These are phyloP conservation scores for Tilletiopsis washingtonensis DNA, from an alignment of 1,284 basidiomycete genomes.

Conservation along the genomic window DNA sequence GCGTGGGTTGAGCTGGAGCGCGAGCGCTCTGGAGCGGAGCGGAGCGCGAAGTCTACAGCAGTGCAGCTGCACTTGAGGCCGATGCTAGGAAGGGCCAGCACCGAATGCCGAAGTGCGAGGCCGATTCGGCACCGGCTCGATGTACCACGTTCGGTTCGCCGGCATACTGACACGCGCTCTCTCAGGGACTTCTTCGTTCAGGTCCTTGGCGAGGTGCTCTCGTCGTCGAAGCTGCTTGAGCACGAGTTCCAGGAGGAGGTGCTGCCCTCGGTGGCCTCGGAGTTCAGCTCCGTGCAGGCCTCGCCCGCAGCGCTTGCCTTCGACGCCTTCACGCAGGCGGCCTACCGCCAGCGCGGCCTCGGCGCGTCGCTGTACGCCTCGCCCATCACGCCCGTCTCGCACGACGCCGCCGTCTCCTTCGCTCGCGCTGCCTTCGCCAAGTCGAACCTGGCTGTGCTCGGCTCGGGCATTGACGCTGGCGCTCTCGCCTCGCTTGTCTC, in stretches of 20 bases:
- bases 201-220: constrained; percentile 40
- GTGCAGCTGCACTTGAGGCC: too few species aligned
- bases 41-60: not conserved
- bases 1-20: too few species aligned
- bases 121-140: too few species aligned
- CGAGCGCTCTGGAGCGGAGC: not conserved
- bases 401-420: constrained; percentile 24
- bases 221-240: constrained; percentile 30
- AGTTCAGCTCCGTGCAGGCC: constrained; percentile 30
- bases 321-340: constrained; percentile 40
- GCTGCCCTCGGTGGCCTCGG: constrained; percentile 32
- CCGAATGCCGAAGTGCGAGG: too few species aligned
- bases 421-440: constrained; percentile 34
- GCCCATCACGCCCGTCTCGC: constrained; percentile 34
- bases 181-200: constrained; percentile 38
- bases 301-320: constrained; percentile 33
- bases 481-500: constrained; percentile 32
- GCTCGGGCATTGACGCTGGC: constrained; percentile 32
- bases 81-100: too few species aligned
- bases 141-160: too few species aligned
- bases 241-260: constrained; percentile 46
- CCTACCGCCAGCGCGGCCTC: constrained; percentile 40
- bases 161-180: too few species aligned
- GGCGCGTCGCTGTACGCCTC: constrained; percentile 43
- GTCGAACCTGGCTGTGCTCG: constrained; percentile 44